Evolutionary conservation across 257 asterid species (phyloP), one percentile per base, ranked within the genome.

Genomic region (Scutellaria baicalensis): DNA sequence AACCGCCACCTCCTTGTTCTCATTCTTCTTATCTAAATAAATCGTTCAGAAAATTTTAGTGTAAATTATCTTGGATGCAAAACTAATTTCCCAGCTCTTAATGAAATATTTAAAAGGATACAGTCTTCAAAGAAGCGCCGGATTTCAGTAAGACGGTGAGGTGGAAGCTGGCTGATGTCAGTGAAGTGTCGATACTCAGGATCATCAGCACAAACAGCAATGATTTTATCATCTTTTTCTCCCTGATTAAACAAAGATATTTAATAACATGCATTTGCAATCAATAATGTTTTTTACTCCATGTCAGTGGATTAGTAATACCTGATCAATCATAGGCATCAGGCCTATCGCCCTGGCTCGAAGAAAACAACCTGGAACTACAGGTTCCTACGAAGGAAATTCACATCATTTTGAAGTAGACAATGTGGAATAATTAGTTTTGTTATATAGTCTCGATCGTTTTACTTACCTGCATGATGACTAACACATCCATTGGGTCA

Each of bases 291-390:
- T 6, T 12, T 68, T 9, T 3, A 3, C 40, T 69, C 18, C 0
- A 14, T 75, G 13, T 10, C n/a, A 17, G n/a, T 42, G n/a, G 21
- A 58, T 21, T 44, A 47, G 59, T 27, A 59, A 6, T 72, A 84
- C 92, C 89, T 82, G 89, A 76, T 84, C 92, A 55, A 86, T 86
- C 92, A 86, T 86, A 1, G 92, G 89, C 92, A 84, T 86, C 8
- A 86, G 76, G 59, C 92, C 92, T 50, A 86, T 86, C 16, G 89
- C 89, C 74, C 84, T 76, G 58, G 89, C 92, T n/a, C 92, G 75
- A 50, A 81, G 87, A 80, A 77, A 86, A 70, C 85, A 83, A 9
- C 92, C 92, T 16, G 92, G 87, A 56, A 78, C 63, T 5, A 86
- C 92, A 12, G 89, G 89, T 60, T 86, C 89, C 89, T 83, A 82